Conservation (phyloP, 192 early-diverging fungal species). For the Spinellus fusiger region DNA sequence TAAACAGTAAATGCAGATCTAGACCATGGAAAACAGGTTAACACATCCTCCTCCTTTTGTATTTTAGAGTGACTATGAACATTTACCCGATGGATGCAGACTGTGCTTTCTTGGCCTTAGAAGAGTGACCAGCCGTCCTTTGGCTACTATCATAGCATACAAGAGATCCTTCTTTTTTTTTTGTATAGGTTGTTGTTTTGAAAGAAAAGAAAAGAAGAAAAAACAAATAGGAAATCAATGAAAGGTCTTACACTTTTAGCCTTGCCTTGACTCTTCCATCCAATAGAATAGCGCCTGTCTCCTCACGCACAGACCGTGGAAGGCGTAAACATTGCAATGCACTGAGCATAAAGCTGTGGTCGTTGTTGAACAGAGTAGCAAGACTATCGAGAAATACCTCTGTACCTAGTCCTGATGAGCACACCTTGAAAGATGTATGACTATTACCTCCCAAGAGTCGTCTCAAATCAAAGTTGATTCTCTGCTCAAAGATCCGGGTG, state of each 20-base stretch:
- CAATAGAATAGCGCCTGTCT: constrained; percentile 57
- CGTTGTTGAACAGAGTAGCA: constrained; percentile 58
- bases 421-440: background rate
- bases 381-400: constrained; percentile 80
- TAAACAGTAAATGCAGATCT: constrained; percentile 80
- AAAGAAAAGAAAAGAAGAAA: too few relatives aligned
- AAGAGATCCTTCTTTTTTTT: constrained; percentile 45
- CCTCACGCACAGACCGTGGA: constrained; percentile 58
- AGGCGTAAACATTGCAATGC: constrained; percentile 74
- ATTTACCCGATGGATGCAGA: constrained; percentile 64
- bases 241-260: background rate
- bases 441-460: constrained; percentile 67
- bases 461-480: constrained; percentile 84
- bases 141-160: constrained; percentile 76
- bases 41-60: background rate
- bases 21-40: background rate
- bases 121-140: constrained; percentile 69
- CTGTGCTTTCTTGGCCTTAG: constrained; percentile 70
- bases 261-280: constrained; percentile 50
- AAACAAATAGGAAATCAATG: too few relatives aligned
- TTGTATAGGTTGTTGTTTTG: background rate
- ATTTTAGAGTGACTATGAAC: background rate
- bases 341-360: constrained; percentile 70
- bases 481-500: constrained; percentile 78
- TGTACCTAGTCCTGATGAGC: constrained; percentile 55